These are phyloP conservation scores for Blastocystis hominis DNA, from an alignment of 352 stramenopile species.

Conservation along the genomic window DNA sequence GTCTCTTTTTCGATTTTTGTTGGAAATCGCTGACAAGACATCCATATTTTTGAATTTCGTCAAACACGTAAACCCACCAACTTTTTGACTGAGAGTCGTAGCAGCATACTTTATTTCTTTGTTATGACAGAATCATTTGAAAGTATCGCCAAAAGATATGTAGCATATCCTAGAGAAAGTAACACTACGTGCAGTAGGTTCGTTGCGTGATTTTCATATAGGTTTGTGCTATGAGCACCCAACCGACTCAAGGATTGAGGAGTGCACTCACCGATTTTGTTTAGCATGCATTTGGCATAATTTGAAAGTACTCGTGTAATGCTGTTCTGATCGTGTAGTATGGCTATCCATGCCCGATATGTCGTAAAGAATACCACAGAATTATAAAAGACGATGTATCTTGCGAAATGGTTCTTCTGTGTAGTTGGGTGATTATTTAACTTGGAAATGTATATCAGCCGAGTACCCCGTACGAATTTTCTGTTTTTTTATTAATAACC, in stretches of 20 bases:
- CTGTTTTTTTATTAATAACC: not conserved
- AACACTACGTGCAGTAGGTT: not conserved
- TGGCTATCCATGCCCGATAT: not conserved
- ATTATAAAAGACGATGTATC: not conserved
- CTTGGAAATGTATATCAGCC: not conserved
- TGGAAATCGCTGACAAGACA: too few species aligned
- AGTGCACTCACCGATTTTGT: not conserved
- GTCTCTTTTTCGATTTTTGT: too few species aligned
- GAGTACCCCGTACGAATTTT: not conserved
- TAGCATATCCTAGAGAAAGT: not conserved
- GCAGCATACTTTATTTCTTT: not conserved
- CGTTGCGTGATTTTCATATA: not conserved
- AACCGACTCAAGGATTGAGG: not conserved
- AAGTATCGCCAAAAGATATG: not conserved
- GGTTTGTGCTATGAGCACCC: not conserved
- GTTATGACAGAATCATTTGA: not conserved
- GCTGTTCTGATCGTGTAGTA: not conserved
- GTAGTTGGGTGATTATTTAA: not conserved
- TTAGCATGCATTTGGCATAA: not conserved
- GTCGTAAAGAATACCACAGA: not conserved
- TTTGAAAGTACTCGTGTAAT: not conserved
- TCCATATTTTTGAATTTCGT: too few species aligned
- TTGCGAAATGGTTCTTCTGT: not conserved
- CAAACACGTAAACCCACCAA: too few species aligned
- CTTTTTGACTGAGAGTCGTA: too few species aligned